These are phyloP conservation scores for Trametes punicea DNA, from an alignment of 768 basidiomycete species.

Conservation along the genomic window DNA sequence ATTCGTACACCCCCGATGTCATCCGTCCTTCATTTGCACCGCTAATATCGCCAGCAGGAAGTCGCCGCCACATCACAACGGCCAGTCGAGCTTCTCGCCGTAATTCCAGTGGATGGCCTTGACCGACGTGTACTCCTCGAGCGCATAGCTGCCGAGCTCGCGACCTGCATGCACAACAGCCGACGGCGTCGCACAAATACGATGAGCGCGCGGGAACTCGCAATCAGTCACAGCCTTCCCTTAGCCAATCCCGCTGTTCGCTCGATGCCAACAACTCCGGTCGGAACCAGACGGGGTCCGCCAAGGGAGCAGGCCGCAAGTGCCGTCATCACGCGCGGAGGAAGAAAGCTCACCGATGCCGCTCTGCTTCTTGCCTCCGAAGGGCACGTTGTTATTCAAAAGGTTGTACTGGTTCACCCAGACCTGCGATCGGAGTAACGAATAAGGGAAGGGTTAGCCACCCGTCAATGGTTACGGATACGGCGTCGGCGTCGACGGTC, in stretches of 20 bases:
- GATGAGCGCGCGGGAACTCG: constrained; percentile 8
- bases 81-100: constrained; percentile 78
- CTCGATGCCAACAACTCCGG: constrained; percentile 13
- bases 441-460: background rate
- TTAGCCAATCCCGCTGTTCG: constrained; percentile 15
- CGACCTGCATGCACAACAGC: constrained; percentile 50
- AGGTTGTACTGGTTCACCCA: constrained; percentile 93
- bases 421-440: constrained; percentile 48
- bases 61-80: constrained; percentile 42
- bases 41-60: background rate
- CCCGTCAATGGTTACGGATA: background rate
- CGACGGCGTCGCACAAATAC: background rate
- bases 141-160: constrained; percentile 81
- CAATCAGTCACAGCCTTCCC: background rate
- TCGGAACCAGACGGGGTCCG: background rate
- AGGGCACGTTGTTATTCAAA: constrained; percentile 85
- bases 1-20: background rate
- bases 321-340: background rate
- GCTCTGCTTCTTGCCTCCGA: constrained; percentile 93
- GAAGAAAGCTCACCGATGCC: constrained; percentile 62
- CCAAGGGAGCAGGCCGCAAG: background rate
- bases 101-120: constrained; percentile 89
- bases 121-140: constrained; percentile 80
- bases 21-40: background rate
- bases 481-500: background rate